Evolutionary conservation across 441 rosid species (phyloP).

Genomic region (Metrosideros polymorpha): DNA sequence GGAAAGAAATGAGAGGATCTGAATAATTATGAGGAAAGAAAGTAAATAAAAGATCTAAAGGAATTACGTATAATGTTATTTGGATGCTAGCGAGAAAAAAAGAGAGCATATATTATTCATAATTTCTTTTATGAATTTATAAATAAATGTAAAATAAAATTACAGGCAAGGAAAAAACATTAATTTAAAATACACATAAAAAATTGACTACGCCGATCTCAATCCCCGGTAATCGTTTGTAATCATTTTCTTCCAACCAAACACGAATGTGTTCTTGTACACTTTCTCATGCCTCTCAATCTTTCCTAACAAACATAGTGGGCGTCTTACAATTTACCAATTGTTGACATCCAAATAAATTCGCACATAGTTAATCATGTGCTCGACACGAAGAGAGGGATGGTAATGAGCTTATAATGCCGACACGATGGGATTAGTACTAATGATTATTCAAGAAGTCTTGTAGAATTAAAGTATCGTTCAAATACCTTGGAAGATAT

Average conservation of each 20-base stretch:
- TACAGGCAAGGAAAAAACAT: not conserved
- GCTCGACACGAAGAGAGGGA: no score
- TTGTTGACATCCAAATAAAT: no score
- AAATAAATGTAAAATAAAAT: not conserved
- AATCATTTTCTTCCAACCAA: not conserved
- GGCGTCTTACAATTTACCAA: not conserved
- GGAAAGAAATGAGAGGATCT: not conserved
- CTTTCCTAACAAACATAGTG: not conserved
- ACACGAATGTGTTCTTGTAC: not conserved
- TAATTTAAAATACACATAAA: no score
- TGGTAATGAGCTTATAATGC: no score
- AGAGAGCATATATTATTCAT: not conserved
- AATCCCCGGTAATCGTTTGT: not conserved
- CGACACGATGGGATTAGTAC: no score
- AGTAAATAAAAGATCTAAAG: not conserved
- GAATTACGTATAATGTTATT: no score
- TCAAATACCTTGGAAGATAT: no score
- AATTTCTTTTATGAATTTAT: not conserved
- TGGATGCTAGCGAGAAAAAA: not conserved
- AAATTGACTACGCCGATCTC: not conserved
- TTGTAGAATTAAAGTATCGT: no score
- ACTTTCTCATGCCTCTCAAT: not conserved
- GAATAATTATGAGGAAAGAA: not conserved
- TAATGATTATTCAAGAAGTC: no score
- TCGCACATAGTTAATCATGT: no score